phyloP scores from a whole-genome alignment of 139 green algal genomes.

The Zygnema circumcarinatum region DNA sequence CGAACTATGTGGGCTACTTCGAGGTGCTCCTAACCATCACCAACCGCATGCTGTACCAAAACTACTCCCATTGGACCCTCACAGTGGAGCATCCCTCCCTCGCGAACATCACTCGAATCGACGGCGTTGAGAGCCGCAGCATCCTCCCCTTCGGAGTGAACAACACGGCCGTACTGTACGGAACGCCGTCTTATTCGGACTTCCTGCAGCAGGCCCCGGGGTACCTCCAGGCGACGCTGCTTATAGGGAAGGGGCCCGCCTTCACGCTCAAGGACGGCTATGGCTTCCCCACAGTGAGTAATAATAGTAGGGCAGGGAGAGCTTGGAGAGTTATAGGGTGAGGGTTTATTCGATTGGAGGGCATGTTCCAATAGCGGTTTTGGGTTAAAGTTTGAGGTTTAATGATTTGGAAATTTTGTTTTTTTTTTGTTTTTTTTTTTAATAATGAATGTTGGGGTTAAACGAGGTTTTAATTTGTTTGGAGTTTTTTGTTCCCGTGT shows the following conservation, averaged over 20 bases:
- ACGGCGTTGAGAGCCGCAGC: not conserved
- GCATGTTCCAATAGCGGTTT: no score
- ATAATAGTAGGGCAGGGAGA: no score
- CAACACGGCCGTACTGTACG: conserved; percentile 43
- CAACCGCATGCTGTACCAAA: conserved; percentile 21
- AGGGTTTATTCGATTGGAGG: no score
- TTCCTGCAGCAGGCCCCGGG: conserved; percentile 31
- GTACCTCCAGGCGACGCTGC: conserved; percentile 40
- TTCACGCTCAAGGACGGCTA: conserved; percentile 32
- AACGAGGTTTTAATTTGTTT: no score
- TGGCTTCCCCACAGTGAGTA: conserved; percentile 37
- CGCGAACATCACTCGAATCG: conserved; percentile 15
- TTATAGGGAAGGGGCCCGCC: conserved; percentile 18
- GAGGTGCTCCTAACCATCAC: conserved; percentile 23
- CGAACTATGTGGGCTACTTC: conserved; percentile 38
- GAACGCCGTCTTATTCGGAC: conserved; percentile 28
- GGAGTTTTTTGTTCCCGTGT: no score
- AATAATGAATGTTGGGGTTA: no score
- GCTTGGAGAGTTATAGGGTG: no score
- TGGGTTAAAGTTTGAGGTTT: no score
- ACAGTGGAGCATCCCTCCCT: conserved; percentile 11
- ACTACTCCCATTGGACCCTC: conserved; percentile 37
- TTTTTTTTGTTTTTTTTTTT: no score
- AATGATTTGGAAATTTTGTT: no score
- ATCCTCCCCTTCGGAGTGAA: conserved; percentile 23